Evolutionary conservation across 768 basidiomycete genomes (phyloP).

Genomic region (Lactarius vividus): DNA sequence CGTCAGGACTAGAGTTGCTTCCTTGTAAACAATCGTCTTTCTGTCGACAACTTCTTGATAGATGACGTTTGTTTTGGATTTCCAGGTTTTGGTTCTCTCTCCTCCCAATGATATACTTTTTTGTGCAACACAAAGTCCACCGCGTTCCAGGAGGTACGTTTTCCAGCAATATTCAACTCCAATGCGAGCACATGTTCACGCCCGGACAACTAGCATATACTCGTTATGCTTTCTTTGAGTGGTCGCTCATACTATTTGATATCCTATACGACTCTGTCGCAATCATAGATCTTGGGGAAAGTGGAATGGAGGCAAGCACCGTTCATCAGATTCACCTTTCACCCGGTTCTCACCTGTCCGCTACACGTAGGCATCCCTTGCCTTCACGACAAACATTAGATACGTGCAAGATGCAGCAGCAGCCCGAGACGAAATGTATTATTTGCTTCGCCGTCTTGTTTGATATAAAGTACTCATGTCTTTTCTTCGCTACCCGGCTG

Average conservation of each 20-base stretch:
- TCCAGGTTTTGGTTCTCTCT: constrained; percentile 69
- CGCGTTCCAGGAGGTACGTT: constrained; percentile 69
- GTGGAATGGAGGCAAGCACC: constrained; percentile 48
- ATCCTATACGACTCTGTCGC: constrained; percentile 69
- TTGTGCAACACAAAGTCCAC: constrained; percentile 81
- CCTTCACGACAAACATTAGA: constrained; percentile 30
- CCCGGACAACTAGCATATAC: constrained; percentile 66
- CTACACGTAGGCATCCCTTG: constrained; percentile 30
- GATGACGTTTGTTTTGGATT: constrained; percentile 12
- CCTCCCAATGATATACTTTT: constrained; percentile 77
- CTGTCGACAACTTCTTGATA: background rate
- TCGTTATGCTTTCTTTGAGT: constrained; percentile 82
- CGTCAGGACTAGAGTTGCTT: constrained; percentile 51
- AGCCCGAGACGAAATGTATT: constrained; percentile 44
- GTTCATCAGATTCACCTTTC: background rate
- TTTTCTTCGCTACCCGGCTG: background rate
- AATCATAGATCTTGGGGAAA: constrained; percentile 55
- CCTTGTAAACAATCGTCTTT: constrained; percentile 39
- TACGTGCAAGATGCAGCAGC: constrained; percentile 26
- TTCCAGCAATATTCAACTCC: background rate
- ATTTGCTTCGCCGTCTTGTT: constrained; percentile 42
- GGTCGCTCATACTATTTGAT: constrained; percentile 75
- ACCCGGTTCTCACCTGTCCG: constrained; percentile 6
- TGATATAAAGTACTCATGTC: constrained; percentile 30
- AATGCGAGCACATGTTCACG: constrained; percentile 8